Conservation (phyloP, 768 basidiomycete species). For the Tephrocybe sp. region DNA sequence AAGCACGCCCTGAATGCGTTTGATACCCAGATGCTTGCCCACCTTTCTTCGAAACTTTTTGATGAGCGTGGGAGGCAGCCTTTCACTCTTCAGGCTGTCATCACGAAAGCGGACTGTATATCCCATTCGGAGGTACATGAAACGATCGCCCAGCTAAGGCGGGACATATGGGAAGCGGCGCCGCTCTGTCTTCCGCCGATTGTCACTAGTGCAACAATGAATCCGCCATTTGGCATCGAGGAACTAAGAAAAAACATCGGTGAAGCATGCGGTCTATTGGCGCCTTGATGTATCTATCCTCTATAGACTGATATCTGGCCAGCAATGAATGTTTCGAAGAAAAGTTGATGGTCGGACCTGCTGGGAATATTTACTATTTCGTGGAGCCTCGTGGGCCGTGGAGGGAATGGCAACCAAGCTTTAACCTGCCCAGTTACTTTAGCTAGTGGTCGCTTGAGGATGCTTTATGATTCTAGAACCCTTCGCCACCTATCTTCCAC, state of each 20-base stretch:
- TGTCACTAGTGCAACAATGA: constrained; percentile 51
- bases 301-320: no score
- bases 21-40: constrained; percentile 61
- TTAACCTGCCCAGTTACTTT: no score
- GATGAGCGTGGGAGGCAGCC: constrained; percentile 33
- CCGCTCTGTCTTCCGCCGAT: constrained; percentile 69
- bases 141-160: constrained; percentile 39
- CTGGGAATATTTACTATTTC: no score
- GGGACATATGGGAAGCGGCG: constrained; percentile 49
- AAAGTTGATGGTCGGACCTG: no score
- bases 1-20: constrained; percentile 56
- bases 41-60: constrained; percentile 43
- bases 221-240: constrained; percentile 52
- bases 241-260: constrained; percentile 54
- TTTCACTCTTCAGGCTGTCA: constrained; percentile 67
- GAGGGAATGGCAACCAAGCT: no score
- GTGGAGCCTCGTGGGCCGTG: no score
- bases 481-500: no score
- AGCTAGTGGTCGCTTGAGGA: no score
- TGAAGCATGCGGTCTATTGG: constrained; percentile 49
- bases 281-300: neutral
- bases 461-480: no score
- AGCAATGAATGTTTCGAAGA: no score
- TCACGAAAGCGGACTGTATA: constrained; percentile 68
- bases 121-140: constrained; percentile 28